Evolutionary conservation across 2,329 filamentous ascomycete genomes (phyloP), one percentile per base, ranked within the genome.

Genomic region (Microsporum canis): DNA sequence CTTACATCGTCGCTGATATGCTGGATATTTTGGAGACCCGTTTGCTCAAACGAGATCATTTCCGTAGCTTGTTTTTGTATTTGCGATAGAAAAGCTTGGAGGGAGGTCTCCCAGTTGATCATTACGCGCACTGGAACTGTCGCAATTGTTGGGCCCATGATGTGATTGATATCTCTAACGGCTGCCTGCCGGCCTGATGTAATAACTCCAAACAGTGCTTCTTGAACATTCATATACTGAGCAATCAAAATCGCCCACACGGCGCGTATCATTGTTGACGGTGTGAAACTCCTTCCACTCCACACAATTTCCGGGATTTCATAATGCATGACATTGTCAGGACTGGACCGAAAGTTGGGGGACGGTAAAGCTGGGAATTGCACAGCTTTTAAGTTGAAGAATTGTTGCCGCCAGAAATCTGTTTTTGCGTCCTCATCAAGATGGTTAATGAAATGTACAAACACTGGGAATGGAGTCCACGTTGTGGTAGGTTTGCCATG

Each of bases 31-130:
- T 76, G 75, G 17, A 78, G 57, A 3, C 76, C 76, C 3, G 80
- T 76, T 68, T 87, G 83, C 71, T 87, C 82, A 66, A 84, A 80
- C 0, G 81, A 79, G 1, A 84, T 84, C 61, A 81, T 77, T 3
- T 74, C 71, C 0, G 81, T 73, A 0, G 77, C 79, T 60, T 79
- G 77, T 29, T 79, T 71, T 47, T 85, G 82, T 2, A 86, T 75
- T 2, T 72, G 69, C 53, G 79, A 74, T 3, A 86, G 72, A 62
- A 79, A 83, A 39, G 81, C 75, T 0, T 70, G 67, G 1, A 73
- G 69, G 31, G 71, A 71, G 49, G 71, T 66, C 55, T 66, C 27
- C 5, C 5, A 17, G 4, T 63, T 31, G 14, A 66, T 29, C 8
- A 27, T 45, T 6, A 65, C 36, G 5, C 63, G 60, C 8, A 71